Evolutionary conservation across 2,329 filamentous ascomycete species (phyloP).

Genomic region (Apiospora aurea): DNA sequence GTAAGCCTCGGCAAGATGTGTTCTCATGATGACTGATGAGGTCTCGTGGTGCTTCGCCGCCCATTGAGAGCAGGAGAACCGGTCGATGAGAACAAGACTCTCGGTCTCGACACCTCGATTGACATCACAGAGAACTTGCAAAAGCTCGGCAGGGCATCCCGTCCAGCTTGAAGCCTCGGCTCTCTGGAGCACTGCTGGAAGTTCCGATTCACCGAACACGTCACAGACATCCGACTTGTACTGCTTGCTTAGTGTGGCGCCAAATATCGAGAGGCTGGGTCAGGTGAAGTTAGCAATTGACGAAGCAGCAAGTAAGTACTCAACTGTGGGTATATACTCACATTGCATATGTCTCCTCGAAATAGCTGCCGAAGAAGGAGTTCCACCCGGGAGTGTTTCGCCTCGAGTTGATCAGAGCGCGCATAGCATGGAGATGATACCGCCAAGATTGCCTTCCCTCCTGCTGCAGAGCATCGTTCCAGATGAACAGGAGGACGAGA

Average conservation of each 20-base stretch:
- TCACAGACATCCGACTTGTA: slow-evolving; percentile 2
- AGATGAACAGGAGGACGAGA: slow-evolving; percentile 25
- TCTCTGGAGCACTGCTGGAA: slow-evolving; percentile 19
- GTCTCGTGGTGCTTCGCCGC: slow-evolving; percentile 2
- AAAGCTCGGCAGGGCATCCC: slow-evolving; percentile 25
- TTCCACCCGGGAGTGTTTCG: slow-evolving; percentile 15
- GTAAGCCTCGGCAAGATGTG: slow-evolving; percentile 27
- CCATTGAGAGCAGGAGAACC: slow-evolving; percentile 12
- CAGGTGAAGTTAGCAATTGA: background rate
- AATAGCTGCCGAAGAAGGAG: slow-evolving; percentile 16
- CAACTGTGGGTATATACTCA: background rate
- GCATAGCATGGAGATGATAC: slow-evolving; percentile 26
- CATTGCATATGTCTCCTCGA: slow-evolving; percentile 22
- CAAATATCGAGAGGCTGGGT: slow-evolving; percentile 16
- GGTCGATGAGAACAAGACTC: background rate
- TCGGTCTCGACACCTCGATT: slow-evolving; percentile 15
- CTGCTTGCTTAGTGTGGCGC: slow-evolving; percentile 15
- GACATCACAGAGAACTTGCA: slow-evolving; percentile 13
- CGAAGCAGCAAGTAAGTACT: background rate
- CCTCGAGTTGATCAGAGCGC: slow-evolving; percentile 22
- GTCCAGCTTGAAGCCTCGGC: slow-evolving; percentile 26
- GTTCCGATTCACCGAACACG: background rate
- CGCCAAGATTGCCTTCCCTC: slow-evolving; percentile 25
- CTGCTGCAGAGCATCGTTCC: slow-evolving; percentile 27
- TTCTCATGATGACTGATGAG: slow-evolving; percentile 15